Conservation (phyloP, 257 asterid species). For the Capsicum baccatum region DNA sequence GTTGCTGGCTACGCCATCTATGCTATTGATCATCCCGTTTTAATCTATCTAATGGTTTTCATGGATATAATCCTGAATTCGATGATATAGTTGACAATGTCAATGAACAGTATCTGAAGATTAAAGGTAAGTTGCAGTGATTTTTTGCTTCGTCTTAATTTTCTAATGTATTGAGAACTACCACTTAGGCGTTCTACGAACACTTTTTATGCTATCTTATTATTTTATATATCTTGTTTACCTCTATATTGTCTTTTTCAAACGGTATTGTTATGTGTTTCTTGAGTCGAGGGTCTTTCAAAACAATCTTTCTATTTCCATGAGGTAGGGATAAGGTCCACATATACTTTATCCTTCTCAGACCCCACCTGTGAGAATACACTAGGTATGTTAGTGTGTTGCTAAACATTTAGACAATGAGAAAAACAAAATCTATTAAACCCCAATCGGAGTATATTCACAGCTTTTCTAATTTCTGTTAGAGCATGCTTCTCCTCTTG, state of each 20-base stretch:
- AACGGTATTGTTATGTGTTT: no score
- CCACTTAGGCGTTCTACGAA: no score
- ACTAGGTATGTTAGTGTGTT: no score
- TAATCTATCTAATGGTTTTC: constrained; percentile 92
- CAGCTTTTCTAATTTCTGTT: neutral
- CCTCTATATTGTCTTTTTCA: no score
- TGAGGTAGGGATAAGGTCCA: no score
- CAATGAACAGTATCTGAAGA: constrained; percentile 64
- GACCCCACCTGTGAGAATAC: no score
- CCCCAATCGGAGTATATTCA: neutral
- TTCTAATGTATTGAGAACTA: neutral
- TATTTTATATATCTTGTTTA: no score
- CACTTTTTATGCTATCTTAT: no score
- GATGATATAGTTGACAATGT: constrained; percentile 84
- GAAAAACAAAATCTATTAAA: neutral
- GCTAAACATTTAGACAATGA: no score
- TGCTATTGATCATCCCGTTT: constrained; percentile 94
- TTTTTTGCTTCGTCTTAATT: neutral
- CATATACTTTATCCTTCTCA: no score
- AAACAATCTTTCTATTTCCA: no score
- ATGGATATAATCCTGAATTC: constrained; percentile 81
- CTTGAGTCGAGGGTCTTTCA: no score
- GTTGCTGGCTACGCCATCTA: constrained; percentile 88
- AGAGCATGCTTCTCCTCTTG: neutral
- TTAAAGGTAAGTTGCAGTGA: constrained; percentile 58